Evolutionary conservation across 148 eudicot species (phyloP).

Genomic region (Silene conica): DNA sequence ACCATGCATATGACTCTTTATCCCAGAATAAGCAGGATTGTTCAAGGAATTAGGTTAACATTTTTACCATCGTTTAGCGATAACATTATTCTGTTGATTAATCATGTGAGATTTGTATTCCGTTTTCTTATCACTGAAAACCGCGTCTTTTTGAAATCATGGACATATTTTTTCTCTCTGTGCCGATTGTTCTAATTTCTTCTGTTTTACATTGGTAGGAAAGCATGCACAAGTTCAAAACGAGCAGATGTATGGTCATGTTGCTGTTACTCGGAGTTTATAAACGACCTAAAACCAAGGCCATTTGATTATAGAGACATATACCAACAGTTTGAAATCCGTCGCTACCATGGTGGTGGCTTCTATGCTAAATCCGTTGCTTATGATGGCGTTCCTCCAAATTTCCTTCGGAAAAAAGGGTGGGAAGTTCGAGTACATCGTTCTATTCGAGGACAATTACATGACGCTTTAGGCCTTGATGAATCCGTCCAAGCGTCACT

Average conservation of each 20-base stretch:
- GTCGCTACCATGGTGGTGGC: conserved; percentile 45
- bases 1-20: too few relatives aligned
- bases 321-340: conserved; percentile 76
- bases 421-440: conserved; percentile 48
- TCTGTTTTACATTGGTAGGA: conserved; percentile 32
- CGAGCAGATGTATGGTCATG: conserved; percentile 49
- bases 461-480: conserved; percentile 48
- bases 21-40: too few relatives aligned
- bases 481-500: conserved; percentile 31
- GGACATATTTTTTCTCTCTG: neutral
- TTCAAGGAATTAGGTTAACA: too few relatives aligned
- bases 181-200: neutral
- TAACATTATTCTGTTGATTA: neutral
- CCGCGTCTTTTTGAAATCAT: neutral
- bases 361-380: conserved; percentile 72
- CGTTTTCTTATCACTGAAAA: neutral
- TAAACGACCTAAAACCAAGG: conserved; percentile 42
- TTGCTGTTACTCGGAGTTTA: conserved; percentile 46
- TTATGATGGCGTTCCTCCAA: conserved; percentile 69
- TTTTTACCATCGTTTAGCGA: too few relatives aligned
- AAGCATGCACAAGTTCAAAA: conserved; percentile 59
- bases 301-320: conserved; percentile 61
- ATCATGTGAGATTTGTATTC: neutral
- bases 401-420: conserved; percentile 57
- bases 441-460: conserved; percentile 30